phyloP scores from a whole-genome alignment of 768 basidiomycete genomes.

The Russula virescens region DNA sequence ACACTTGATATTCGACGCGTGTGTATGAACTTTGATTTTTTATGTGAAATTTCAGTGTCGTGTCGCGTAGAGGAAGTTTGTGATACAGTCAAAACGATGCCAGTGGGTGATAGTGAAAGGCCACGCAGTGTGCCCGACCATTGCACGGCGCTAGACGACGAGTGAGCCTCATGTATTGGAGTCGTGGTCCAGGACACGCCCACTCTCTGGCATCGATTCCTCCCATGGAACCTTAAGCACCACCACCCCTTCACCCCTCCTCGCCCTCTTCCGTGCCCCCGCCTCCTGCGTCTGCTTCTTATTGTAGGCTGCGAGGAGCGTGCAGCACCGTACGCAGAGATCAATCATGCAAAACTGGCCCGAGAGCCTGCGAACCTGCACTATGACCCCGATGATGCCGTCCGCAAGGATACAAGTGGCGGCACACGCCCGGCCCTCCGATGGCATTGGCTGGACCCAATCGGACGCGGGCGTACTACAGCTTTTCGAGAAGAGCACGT shows the following conservation, averaged over 20 bases:
- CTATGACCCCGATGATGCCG: slow-evolving; percentile 13
- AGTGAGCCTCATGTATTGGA: slow-evolving; percentile 15
- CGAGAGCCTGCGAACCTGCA: slow-evolving; percentile 3
- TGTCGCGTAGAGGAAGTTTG: no score
- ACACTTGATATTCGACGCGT: no score
- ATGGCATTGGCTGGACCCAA: background rate
- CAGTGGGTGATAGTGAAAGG: no score
- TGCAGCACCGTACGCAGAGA: no score
- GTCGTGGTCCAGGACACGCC: slow-evolving; percentile 9
- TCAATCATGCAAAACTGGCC: slow-evolving; percentile 6
- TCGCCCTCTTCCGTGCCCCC: no score
- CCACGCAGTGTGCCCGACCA: no score
- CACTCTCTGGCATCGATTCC: background rate
- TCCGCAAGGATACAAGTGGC: slow-evolving; percentile 3
- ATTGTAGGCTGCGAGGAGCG: background rate
- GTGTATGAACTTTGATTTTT: no score
- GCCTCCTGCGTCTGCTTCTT: no score
- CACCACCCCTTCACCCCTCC: no score
- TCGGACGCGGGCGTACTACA: no score
- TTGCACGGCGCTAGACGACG: slow-evolving; percentile 12
- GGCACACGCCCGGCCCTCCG: background rate
- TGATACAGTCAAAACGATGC: no score
- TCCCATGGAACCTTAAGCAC: slow-evolving; percentile 7
- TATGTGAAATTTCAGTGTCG: no score
- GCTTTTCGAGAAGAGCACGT: slow-evolving; percentile 4